Base-by-base conservation (phyloP, 2,329 filamentous ascomycete species). In the Hirsutella minnesotensis region DNA sequence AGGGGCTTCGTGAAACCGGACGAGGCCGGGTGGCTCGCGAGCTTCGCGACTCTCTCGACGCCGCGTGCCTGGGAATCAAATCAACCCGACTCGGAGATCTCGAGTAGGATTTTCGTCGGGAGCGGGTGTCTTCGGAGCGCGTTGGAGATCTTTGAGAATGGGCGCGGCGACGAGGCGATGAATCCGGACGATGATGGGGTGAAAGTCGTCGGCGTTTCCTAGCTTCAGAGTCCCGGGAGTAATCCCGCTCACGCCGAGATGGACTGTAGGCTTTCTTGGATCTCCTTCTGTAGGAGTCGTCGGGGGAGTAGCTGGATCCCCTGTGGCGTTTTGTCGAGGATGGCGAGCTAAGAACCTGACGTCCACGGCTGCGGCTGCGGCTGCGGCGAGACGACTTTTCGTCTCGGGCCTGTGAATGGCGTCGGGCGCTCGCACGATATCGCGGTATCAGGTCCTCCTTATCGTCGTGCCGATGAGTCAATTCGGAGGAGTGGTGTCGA, bases 251-350 rank as follows among this genome's bases (percentile, higher is more conserved):
- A 43, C 59, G 59, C 57, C 64, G 43, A 50, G 68, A 67, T 19
- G 60, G 55, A 39, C 60, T 63, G 39, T 56, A 52, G 4, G 56
- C 52, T 46, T 57, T 55, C 46, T 57, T 60, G 16, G 60, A 64
- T 56, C 54, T 65, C 51, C 71, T 71, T 21, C 62, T 58, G 40
- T 60, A 62, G 27, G 58, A 59, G 5, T 54, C 52, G 3, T 56
- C 59, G 19, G 59, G 53, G 2, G 68, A 61, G n/a, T 54, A 63
- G 39, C 64, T 70, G 40, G 60, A 60, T 44, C 61, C 69, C 44
- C 68, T 60, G 39, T 61, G 58, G 40, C 67, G 60, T 50, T 70
- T 70, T 30, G 59, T 48, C 5, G 64, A 61, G 20, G 62, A 54
- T 24, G 65, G 59, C 3, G 66, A 66, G 43, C 56, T 55, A 27